Base-by-base conservation (phyloP, 1,284 basidiomycete genomes). In the Cutaneotrichosporon dermatis region DNA sequence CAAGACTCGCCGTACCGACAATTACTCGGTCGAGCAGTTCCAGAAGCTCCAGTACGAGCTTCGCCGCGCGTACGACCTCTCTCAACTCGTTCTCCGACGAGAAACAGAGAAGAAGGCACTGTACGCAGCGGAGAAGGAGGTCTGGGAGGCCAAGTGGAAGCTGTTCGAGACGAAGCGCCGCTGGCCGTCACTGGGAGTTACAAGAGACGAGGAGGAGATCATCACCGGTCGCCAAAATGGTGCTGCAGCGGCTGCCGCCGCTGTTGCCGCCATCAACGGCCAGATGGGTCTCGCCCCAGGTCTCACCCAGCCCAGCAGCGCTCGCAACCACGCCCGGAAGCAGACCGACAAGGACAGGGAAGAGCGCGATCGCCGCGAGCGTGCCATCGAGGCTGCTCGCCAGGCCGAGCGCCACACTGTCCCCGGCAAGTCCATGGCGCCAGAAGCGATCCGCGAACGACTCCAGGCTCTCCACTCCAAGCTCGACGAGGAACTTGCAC, bases 1-100 rank as follows among this genome's bases (percentile, higher is more conserved):
- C 61, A 98, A 99, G 80, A 99, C 95, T 1, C 87, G 94, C 33
- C 88, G 91, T 8, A 89, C 89, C 1, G 92, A 96, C 71, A 86
- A 87, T 13, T 88, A 89, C 2, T 91, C 88, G 25, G 88, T 92
- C 10, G 93, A 96, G 69, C 90, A 91, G 68, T 84, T 97, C 66
- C 77, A 86, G 9, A 88, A 90, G 46, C 79, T 97, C 11, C 88
- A 91, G 67, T 78, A 79, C 42, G 93, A 97, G 75, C 81, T 97
- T 1, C 78, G 82, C 1, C 84, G 83, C 51, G 86, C 89, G 0
- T 79, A 89, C 12, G 86, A 91, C 48, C 82, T 96, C 9, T 86
- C 91, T 6, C 82, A 83, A 64, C 80, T 82, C 43, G 83, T 92
- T 0, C 76, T 89, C 8, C 78, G 81, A 10, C 88, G 93, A 15